phyloP scores from a whole-genome alignment of 495 filamentous ascomycete species.

The Ascodesmis nigricans region DNA sequence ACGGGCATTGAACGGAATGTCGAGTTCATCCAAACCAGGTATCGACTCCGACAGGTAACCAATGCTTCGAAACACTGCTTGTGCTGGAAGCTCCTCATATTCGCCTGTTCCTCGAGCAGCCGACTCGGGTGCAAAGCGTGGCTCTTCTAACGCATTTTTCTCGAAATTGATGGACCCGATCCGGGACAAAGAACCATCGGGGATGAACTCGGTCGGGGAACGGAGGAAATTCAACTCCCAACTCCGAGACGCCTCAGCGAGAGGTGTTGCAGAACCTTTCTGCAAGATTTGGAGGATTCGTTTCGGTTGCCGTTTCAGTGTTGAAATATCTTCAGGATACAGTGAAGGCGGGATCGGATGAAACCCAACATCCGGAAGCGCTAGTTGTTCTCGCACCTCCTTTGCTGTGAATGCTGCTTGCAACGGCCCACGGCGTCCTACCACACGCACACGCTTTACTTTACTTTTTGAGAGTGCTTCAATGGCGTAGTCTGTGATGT shows the following conservation, averaged over 20 bases:
- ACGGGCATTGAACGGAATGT: conserved; percentile 51
- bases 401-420: conserved; percentile 91
- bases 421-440: conserved; percentile 70
- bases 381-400: conserved; percentile 68
- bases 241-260: conserved; percentile 31
- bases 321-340: conserved; percentile 30
- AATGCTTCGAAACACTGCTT: conserved; percentile 68
- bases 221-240: conserved; percentile 75
- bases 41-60: conserved; percentile 70
- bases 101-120: conserved; percentile 29
- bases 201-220: conserved; percentile 46
- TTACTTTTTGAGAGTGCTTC: conserved; percentile 48
- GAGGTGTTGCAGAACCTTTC: conserved; percentile 40
- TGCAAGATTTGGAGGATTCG: conserved; percentile 58
- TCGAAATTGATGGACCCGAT: conserved; percentile 44
- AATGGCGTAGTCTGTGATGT: conserved; percentile 68
- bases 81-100: conserved; percentile 28
- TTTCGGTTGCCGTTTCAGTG: conserved; percentile 47
- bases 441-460: conserved; percentile 57
- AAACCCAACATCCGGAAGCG: conserved; percentile 51
- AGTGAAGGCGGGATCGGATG: conserved; percentile 41
- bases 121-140: conserved; percentile 24
- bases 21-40: conserved; percentile 50
- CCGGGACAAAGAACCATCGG: conserved; percentile 26
- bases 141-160: conserved; percentile 33